Base-by-base conservation (phyloP, 2,329 filamentous ascomycete species). In the Pseudocercospora musae region DNA sequence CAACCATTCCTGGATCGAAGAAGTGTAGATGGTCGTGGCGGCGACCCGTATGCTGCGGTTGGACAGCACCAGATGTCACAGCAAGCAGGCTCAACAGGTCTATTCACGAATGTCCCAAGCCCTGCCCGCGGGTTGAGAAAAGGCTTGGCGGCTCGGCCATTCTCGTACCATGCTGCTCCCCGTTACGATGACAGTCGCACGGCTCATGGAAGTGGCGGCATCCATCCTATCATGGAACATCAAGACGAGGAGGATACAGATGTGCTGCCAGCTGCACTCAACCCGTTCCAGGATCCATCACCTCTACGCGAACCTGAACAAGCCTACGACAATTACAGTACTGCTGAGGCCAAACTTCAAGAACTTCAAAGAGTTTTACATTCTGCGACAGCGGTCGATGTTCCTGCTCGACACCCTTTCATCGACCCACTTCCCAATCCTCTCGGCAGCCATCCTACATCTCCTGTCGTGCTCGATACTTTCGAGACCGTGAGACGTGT, bases 181-280 rank as follows among this genome's bases (percentile, higher is more conserved):
- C 73, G 76, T 49, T 83, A 81, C 67, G 81, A 83, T 31, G 81
- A 84, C 56, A 77, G 75, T 48, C 78, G 82, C 56, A 74, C 79
- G 31, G 80, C 77, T 60, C 79, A 81, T 18, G 79, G 79, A 7
- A 81, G 82, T 31, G 81, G 82, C 2, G 62, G 62, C 27, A 69
- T 69, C 10, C 67, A 69, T 57, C 67, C 67, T 3, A 69, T 69
- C 2, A 31, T 68, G 10, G 67, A 69, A 37, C 60, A 63, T 40
- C 60, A 67, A 15, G 67, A 69, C 29, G 67, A 69, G 31, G 67
- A 69, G 13, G 62, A 63, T 13, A 53, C 56, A 3, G 42, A 63
- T 11, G 13, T 40, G 29, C 29, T 13, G 9, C 33, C 33, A 20
- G 57, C 52, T 44, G 21, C 54, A n/a, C 53, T 31, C 55, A 27